These are phyloP conservation scores for Triticum turgidum DNA, from an alignment of 176 grass and related monocot genomes.

Conservation along the genomic window DNA sequence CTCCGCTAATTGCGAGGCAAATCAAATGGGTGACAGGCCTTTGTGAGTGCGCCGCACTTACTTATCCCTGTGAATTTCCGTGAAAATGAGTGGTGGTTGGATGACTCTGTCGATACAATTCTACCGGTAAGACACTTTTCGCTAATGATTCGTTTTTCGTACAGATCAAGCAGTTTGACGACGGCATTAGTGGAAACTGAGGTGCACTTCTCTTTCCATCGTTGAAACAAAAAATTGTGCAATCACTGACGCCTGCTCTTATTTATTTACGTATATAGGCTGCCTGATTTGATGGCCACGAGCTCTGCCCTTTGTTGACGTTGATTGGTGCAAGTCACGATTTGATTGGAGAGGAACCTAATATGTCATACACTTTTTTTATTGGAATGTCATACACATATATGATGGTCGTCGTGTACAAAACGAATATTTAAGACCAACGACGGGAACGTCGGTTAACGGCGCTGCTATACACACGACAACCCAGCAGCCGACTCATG, in stretches of 20 bases:
- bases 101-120: no score
- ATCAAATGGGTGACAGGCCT: no score
- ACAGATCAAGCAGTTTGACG: constrained; percentile 25
- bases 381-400: not conserved
- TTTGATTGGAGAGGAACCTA: constrained; percentile 49
- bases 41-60: no score
- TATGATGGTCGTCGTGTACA: constrained; percentile 5
- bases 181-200: constrained; percentile 31
- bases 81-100: no score
- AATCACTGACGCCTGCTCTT: constrained; percentile 28
- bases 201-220: constrained; percentile 30
- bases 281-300: constrained; percentile 45
- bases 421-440: not conserved
- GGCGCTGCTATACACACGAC: no score
- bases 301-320: constrained; percentile 36
- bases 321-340: constrained; percentile 39
- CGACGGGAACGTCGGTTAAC: not conserved
- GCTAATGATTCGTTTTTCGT: constrained; percentile 14
- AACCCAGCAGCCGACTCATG: no score
- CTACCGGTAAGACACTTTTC: no score
- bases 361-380: constrained; percentile 2
- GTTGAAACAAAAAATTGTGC: constrained; percentile 16
- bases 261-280: constrained; percentile 28
- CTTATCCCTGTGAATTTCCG: no score
- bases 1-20: no score